Evolutionary conservation across 352 stramenopile species (phyloP), one percentile per base, ranked within the genome.

Genomic region (Phytophthora boehmeriae): DNA sequence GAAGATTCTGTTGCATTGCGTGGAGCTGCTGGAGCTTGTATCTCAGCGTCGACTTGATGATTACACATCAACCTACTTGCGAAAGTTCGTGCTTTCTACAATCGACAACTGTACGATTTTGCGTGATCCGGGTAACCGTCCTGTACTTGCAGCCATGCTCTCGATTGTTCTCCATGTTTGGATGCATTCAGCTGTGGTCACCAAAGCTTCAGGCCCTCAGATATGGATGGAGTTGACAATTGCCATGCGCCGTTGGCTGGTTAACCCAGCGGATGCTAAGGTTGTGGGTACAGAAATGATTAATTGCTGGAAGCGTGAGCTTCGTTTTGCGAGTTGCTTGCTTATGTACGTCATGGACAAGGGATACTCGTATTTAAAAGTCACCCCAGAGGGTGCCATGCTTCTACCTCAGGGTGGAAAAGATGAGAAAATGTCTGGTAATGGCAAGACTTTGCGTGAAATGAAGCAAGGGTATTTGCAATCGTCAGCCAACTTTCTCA

Each of bases 11-110:
- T 52, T 96, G 38, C 83, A 93, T 60, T 93, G 87, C 58, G 89
- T 96, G 8, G 87, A 96, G 41, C 58, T 96, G 4, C 60, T 96
- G n/a, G 87, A 96, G 41, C 66, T 96, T 8, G 76, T 96, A 25
- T 92, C 87, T 11, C 87, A 96, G 59, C 85, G 86, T 13, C 71
- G 71, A 46, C 59, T 96, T 14, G 85, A 96, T 52, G 83, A 94
- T 42, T 93, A 96, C 59, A 92, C 87, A 0, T 90, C 84, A 34
- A 93, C 86, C 4, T 93, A 94, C 22, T 51, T 96, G 23, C 87
- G 87, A 25, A 96, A 96, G 60, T 94, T 94, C 65, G 85, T 94
- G 35, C 73, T 94, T 11, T 94, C 85, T 38, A 94, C 83, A 6
- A 78, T 94, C 27, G 85, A 94, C 59, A 94, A 94, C 54, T 92